Evolutionary conservation across 805 yeast genomes (phyloP).

Genomic region (Isabelozyma rhagii): DNA sequence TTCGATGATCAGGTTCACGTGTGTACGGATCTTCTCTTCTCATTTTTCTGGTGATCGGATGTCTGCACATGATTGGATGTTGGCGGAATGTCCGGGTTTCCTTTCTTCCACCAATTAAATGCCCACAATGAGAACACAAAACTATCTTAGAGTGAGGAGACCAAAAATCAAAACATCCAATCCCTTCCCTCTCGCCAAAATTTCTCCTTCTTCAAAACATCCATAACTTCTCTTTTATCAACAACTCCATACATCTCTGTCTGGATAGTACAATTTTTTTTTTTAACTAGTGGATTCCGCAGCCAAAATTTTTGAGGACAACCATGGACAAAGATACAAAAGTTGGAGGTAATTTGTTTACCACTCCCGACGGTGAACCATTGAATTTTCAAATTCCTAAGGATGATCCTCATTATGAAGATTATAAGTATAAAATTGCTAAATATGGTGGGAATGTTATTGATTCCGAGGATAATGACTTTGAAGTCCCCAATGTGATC

Average conservation of each 20-base stretch:
- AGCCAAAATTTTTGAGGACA: neutral
- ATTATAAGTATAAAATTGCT: constrained; percentile 11
- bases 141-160: neutral
- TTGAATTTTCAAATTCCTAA: constrained; percentile 12
- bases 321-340: neutral
- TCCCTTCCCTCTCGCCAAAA: neutral
- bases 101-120: neutral
- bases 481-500: constrained; percentile 4
- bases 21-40: neutral
- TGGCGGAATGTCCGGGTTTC: neutral
- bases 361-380: constrained; percentile 8
- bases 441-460: constrained; percentile 17
- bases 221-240: neutral
- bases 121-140: neutral
- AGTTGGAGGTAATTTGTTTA: constrained; percentile 1
- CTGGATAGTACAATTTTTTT: neutral
- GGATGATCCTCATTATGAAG: constrained; percentile 11
- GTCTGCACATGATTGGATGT: neutral
- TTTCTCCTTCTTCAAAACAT: neutral
- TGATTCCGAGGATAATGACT: constrained; percentile 2
- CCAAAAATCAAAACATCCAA: neutral
- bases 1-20: neutral
- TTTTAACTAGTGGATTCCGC: neutral
- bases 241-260: neutral
- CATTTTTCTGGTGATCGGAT: neutral